phyloP scores from a whole-genome alignment of 192 early-diverging fungal species.

The Bifiguratus adelaidae region DNA sequence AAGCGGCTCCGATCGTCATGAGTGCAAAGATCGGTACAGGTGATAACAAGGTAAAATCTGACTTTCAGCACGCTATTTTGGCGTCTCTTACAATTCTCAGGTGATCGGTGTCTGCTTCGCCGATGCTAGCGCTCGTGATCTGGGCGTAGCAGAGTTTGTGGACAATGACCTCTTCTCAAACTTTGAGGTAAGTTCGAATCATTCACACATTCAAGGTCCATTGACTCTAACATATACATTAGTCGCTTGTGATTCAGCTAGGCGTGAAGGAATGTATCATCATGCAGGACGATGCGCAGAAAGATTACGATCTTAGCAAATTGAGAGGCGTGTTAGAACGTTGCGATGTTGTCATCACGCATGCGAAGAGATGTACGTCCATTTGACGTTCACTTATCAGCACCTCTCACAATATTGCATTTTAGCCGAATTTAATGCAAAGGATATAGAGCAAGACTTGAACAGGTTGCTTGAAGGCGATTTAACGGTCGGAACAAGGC shows the following conservation, averaged over 20 bases:
- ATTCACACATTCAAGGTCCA: not conserved
- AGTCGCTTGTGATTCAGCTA: slow-evolving; percentile 85
- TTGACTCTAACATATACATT: not conserved
- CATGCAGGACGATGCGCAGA: slow-evolving; percentile 31
- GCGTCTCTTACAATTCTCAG: slow-evolving; percentile 5
- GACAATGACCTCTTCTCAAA: slow-evolving; percentile 92
- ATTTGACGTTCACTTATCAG: not conserved
- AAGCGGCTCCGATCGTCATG: slow-evolving; percentile 70
- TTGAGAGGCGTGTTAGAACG: slow-evolving; percentile 59
- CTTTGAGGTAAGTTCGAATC: slow-evolving; percentile 59
- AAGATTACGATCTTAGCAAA: slow-evolving; percentile 60
- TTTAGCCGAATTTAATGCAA: slow-evolving; percentile 49
- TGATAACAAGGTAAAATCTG: slow-evolving; percentile 45
- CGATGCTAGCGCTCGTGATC: slow-evolving; percentile 68
- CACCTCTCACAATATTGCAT: not conserved
- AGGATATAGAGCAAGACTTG: slow-evolving; percentile 82
- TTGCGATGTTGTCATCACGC: slow-evolving; percentile 70
- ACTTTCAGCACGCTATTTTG: not conserved
- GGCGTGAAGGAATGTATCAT: slow-evolving; percentile 89
- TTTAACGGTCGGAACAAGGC: slow-evolving; percentile 47
- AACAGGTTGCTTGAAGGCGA: slow-evolving; percentile 64
- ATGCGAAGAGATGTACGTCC: slow-evolving; percentile 39
- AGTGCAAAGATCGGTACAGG: slow-evolving; percentile 49
- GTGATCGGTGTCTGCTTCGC: slow-evolving; percentile 82
- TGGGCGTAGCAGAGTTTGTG: slow-evolving; percentile 83